Evolutionary conservation across 495 filamentous ascomycete genomes (phyloP), one percentile per base, ranked within the genome.

Genomic region (Talaromyces liani): DNA sequence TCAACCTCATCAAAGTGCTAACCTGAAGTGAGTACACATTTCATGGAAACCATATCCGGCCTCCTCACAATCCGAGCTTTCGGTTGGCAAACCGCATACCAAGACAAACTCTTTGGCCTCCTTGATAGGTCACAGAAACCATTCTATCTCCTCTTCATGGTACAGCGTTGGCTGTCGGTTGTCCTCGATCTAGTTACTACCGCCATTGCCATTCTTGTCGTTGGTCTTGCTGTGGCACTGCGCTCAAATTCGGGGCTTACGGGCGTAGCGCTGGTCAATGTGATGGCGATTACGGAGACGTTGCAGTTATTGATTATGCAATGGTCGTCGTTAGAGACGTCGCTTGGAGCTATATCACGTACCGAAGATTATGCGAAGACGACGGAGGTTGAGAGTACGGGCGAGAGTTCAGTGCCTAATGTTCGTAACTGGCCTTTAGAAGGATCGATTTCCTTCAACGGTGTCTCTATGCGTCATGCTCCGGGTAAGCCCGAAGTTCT

Each of bases 121-220:
- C 63, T 88, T 1, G 83, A 88, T 63, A 66, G 69, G 1, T 78
- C 77, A 8, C 80, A 82, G 61, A 68, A 70, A 45, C 80, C 79
- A 18, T 81, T 74, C 64, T 82, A 82, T 61, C 72, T 82, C 2
- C 69, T 82, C n/a, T 75, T 73, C 29, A 65, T 68, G n/a, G 69
- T 75, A 4, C 73, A 79, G 63, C 71, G 71, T 51, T 79, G 77
- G 77, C 71, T 79, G 1, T 64, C 45, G 1, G 54, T 79, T 0
- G 75, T 76, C 3, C 69, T 79, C 1, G 72, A 79, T 54, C 51
- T 76, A 1, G 63, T 76, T 14, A 67, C 76, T 4, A 65, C 66
- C 47, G 64, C 71, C 4, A 51, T 76, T 2, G 76, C 75, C 6
- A 66, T 75, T 12, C 55, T 77, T 57, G 63, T 51, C 78, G 70